Conservation (phyloP, 2,329 filamentous ascomycete genomes). For the Xylaria arbuscula region DNA sequence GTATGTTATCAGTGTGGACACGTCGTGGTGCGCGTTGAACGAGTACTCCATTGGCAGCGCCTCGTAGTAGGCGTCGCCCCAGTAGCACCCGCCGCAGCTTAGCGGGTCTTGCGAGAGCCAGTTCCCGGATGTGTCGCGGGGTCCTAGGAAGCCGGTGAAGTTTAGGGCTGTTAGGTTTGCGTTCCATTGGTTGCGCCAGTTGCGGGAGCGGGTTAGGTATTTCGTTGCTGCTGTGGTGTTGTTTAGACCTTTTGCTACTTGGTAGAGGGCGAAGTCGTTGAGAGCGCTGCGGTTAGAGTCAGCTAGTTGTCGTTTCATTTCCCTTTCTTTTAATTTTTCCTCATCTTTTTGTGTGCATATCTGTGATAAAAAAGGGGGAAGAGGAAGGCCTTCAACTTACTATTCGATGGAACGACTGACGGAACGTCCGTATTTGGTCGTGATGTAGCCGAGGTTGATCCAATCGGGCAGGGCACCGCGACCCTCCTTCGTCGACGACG, state of each 20-base stretch:
- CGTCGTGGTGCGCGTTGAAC: constrained; percentile 76
- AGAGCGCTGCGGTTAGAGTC: constrained; percentile 54
- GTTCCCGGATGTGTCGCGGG: constrained; percentile 62
- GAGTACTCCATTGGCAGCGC: constrained; percentile 73
- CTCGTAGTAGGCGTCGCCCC: constrained; percentile 71
- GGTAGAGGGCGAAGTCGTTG: constrained; percentile 75
- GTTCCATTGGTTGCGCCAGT: constrained; percentile 81
- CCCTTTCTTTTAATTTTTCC: neutral
- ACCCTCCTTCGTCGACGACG: constrained; percentile 74
- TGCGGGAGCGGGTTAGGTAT: constrained; percentile 71
- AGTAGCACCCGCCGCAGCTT: constrained; percentile 72
- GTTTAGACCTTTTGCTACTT: constrained; percentile 70
- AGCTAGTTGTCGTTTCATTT: constrained; percentile 7
- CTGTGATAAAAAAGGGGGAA: neutral
- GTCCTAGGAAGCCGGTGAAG: constrained; percentile 75
- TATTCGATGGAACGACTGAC: constrained; percentile 76
- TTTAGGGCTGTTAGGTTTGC: constrained; percentile 64
- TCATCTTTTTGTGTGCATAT: neutral
- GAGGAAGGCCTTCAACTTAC: constrained; percentile 43
- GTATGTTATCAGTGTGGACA: constrained; percentile 63
- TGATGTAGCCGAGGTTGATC: constrained; percentile 73
- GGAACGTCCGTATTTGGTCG: constrained; percentile 68
- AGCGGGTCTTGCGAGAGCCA: constrained; percentile 68
- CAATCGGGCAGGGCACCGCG: constrained; percentile 77
- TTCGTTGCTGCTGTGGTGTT: constrained; percentile 62